These are phyloP conservation scores for Mycena kentingensis DNA, from an alignment of 768 basidiomycete species.

Conservation along the genomic window DNA sequence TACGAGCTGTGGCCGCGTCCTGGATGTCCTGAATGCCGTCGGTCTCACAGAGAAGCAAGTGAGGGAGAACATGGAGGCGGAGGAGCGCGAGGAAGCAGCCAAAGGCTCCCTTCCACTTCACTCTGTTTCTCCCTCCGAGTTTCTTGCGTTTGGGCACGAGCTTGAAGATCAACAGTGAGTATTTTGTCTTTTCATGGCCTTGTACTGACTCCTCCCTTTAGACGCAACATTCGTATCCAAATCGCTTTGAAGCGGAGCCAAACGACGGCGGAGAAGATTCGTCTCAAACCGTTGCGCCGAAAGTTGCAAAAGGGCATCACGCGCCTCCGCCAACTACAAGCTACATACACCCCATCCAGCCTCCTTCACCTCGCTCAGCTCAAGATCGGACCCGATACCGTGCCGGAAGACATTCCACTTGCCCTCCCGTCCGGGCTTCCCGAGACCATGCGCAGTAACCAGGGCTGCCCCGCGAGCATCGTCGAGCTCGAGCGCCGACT, in stretches of 20 bases:
- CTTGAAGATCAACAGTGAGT: conserved; percentile 13
- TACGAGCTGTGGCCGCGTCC: too few species aligned
- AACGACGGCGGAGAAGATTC: neutral
- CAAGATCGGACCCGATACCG: neutral
- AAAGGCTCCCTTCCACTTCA: neutral
- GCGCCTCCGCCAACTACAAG: neutral
- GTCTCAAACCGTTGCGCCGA: neutral
- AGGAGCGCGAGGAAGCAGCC: neutral
- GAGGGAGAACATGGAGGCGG: neutral
- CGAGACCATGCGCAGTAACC: neutral
- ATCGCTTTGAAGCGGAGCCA: neutral
- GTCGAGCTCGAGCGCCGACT: conserved; percentile 22
- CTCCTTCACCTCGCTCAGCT: neutral
- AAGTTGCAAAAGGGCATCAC: neutral
- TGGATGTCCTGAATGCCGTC: too few species aligned
- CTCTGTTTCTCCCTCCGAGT: neutral
- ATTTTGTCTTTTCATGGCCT: neutral
- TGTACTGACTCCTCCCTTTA: neutral
- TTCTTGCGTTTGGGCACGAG: neutral
- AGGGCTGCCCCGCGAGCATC: conserved; percentile 7
- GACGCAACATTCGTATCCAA: neutral
- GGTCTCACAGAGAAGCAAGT: neutral
- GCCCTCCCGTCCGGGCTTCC: conserved; percentile 22
- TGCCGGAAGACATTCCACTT: conserved; percentile 13
- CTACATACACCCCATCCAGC: neutral